phyloP scores from a whole-genome alignment of 148 eudicot genomes.

The Vaccinium corymbosum region DNA sequence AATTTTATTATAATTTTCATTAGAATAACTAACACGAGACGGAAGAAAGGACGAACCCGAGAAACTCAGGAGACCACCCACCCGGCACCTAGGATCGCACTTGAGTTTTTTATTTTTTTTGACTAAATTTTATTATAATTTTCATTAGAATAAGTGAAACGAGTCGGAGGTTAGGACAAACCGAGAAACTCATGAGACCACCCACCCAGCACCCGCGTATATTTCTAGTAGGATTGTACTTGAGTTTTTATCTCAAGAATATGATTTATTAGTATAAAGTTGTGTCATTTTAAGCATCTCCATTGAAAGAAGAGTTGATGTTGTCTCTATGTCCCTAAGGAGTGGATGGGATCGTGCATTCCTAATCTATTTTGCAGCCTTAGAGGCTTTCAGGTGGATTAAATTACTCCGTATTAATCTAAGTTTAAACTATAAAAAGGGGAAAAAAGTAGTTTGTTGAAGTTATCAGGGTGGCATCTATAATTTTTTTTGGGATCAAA shows the following conservation, averaged over 20 bases:
- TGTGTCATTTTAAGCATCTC: conserved; percentile 23
- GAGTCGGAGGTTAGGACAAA: too few species aligned
- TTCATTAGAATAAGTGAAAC: too few species aligned
- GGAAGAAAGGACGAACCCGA: too few species aligned
- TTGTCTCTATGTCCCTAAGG: conserved; percentile 17
- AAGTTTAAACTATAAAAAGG: neutral
- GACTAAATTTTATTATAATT: too few species aligned
- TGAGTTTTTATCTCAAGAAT: neutral
- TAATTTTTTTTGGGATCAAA: conserved; percentile 34
- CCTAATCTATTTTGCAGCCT: conserved; percentile 23
- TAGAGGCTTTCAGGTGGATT: conserved; percentile 13
- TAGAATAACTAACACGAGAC: too few species aligned
- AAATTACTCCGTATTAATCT: conserved; percentile 10
- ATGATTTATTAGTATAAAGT: conserved; percentile 13
- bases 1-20: too few species aligned
- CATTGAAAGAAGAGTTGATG: conserved; percentile 30
- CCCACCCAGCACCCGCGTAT: too few species aligned
- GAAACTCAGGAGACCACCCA: too few species aligned
- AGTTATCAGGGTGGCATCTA: conserved; percentile 32
- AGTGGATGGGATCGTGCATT: conserved; percentile 16
- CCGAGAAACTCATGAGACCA: too few species aligned
- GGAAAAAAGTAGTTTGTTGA: conserved; percentile 13
- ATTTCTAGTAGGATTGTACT: too few species aligned
- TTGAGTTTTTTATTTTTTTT: too few species aligned
- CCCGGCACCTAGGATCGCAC: too few species aligned